phyloP scores from a whole-genome alignment of 495 filamentous ascomycete species.

The Amniculicola lignicola region DNA sequence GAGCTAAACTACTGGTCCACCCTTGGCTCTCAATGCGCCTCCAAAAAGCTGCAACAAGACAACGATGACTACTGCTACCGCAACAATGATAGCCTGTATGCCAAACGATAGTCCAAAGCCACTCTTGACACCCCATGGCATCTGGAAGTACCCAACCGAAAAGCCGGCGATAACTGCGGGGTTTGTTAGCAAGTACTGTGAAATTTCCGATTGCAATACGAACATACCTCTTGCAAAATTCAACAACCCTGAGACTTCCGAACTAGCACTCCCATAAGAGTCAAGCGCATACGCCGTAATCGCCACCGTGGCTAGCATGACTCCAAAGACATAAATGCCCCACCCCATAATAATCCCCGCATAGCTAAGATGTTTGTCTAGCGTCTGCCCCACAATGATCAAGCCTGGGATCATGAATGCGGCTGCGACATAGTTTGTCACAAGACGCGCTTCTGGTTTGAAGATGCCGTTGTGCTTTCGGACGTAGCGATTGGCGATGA shows the following conservation, averaged over 20 bases:
- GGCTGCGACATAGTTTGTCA: conserved; percentile 49
- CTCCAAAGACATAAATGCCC: conserved; percentile 56
- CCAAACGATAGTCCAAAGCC: conserved; percentile 45
- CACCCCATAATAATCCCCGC: conserved; percentile 55
- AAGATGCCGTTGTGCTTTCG: conserved; percentile 52
- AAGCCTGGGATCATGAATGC: conserved; percentile 53
- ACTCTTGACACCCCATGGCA: conserved; percentile 42
- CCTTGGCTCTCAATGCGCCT: conserved; percentile 42
- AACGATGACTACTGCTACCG: conserved; percentile 44
- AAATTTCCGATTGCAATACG: neutral
- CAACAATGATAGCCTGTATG: conserved; percentile 50
- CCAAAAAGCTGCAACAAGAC: conserved; percentile 47
- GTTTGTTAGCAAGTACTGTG: conserved; percentile 39
- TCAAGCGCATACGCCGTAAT: conserved; percentile 61
- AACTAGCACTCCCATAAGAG: conserved; percentile 54
- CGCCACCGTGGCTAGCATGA: conserved; percentile 64
- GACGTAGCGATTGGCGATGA: conserved; percentile 49
- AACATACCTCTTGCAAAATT: conserved; percentile 42
- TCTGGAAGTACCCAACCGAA: conserved; percentile 34
- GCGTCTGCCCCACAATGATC: conserved; percentile 55
- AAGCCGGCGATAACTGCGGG: conserved; percentile 34
- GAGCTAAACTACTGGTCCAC: conserved; percentile 28
- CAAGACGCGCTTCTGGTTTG: conserved; percentile 58
- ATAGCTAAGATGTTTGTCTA: conserved; percentile 54
- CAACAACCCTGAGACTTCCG: conserved; percentile 56